Percentiles rank a stretch among this genome's conserved stretches.
These are phyloP conservation scores for Rosa hybrid DNA, from an alignment of 331 rosid genomes.

Conservation along the genomic window DNA sequence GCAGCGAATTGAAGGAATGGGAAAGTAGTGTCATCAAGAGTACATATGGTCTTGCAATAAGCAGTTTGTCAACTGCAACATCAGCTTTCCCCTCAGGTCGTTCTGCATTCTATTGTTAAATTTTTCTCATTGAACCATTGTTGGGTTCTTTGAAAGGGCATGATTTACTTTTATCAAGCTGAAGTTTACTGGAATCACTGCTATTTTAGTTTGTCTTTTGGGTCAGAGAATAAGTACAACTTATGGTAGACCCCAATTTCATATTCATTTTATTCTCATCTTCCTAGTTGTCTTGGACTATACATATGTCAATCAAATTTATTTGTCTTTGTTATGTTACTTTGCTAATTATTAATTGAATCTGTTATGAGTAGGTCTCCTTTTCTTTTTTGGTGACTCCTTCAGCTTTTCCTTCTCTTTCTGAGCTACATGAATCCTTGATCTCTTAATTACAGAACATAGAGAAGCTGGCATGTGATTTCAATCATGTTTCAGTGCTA, in stretches of 20 bases:
- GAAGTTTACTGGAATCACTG: conserved; percentile 22
- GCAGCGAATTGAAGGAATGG: conserved; percentile 48
- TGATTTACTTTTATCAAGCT: conserved; percentile 37
- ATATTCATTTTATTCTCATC: conserved; percentile 20
- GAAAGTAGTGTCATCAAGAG: conserved; percentile 27
- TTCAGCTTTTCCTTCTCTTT: conserved; percentile 18
- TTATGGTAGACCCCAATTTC: conserved; percentile 31
- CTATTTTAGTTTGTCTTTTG: conserved; percentile 13
- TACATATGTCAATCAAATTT: conserved; percentile 5
- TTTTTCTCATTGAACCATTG: conserved; percentile 34
- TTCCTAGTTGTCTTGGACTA: conserved; percentile 11
- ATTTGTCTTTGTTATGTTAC: conserved; percentile 2
- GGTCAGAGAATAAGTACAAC: conserved; percentile 24
- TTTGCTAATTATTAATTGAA: conserved; percentile 4
- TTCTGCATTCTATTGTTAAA: conserved; percentile 13
- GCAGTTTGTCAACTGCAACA: conserved; percentile 43
- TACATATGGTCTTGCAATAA: conserved; percentile 49
- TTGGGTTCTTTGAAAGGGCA: conserved; percentile 35
- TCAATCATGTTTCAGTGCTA: conserved; percentile 45
- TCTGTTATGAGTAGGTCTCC: conserved; percentile 19
- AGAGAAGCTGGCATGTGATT: conserved; percentile 46
- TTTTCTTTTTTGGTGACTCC: conserved; percentile 18
- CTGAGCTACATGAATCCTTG: conserved; percentile 36
- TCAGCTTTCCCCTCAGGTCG: conserved; percentile 47
- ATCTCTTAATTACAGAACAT: conserved; percentile 54